Base-by-base conservation (phyloP, 768 basidiomycete species). In the Suillus americanus region DNA sequence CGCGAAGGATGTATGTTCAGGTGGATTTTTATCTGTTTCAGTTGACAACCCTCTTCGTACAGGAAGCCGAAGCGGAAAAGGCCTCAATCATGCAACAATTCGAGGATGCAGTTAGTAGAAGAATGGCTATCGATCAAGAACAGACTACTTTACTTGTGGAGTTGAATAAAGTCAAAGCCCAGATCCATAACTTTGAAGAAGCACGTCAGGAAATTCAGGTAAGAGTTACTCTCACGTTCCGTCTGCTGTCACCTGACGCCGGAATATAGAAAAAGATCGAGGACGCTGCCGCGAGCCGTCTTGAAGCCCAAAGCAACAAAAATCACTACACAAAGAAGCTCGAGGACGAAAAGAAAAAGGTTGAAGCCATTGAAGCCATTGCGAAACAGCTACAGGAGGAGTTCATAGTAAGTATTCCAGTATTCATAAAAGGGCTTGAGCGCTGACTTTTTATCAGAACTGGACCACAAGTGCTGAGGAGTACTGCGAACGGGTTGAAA, bases 391-490 rank as follows among this genome's bases (percentile, higher is more conserved):
- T 91, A 20, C 79, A 89, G 69, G 74, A 81, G 62, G 90, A 94
- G 71, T 91, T 88, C 66, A 74, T 78, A 71, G 91, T 89, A 67
- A 18, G 82, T 74, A 23, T 50, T 25, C 35, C 45, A 5, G 38
- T 46, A 55, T 38, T 12, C 33, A 33, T 35, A 23, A 46, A 5
- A 25, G 25, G 14, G 48, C 51, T 18, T 60, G 35, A 38, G 16
- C 9, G 33, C 51, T 23, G n/a, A 54, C 18, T 6, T 30, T 28
- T 25, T 45, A n/a, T 48, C 69, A 92, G 85, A 80, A 79, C 28
- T 94, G 91, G 90, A 86, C 85, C 3, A 77, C 72, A 4, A 84
- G 84, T 48, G 94, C 93, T 18, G 73, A 80, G 25, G 74, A 87
- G 70, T 88, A 86, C 69, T 93, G 89, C 64, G 81, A 79, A 23